These are phyloP conservation scores for Pseudopithomyces maydicus DNA, from an alignment of 2,329 filamentous ascomycete species.

Conservation along the genomic window DNA sequence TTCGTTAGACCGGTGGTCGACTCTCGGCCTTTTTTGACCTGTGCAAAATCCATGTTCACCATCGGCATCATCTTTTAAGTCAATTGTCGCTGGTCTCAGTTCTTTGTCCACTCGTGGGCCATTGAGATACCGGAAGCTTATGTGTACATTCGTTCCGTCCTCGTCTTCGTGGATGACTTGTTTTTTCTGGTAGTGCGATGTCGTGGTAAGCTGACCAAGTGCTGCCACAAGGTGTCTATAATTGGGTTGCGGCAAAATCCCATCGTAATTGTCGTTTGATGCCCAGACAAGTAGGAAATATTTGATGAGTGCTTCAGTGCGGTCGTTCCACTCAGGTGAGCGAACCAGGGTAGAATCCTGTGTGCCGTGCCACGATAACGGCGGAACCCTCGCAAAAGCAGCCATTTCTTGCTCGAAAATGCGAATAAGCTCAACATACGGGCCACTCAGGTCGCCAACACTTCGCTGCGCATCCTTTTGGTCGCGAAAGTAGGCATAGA, in stretches of 20 bases:
- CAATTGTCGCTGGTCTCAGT: background rate
- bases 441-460: background rate
- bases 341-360: background rate
- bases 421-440: background rate
- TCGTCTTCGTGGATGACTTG: conserved; percentile 1
- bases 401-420: background rate
- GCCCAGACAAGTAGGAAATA: conserved; percentile 9
- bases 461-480: background rate
- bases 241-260: conserved; percentile 2
- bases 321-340: background rate
- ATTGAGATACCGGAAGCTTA: background rate
- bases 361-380: conserved; percentile 9
- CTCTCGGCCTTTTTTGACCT: background rate
- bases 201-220: background rate
- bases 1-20: background rate
- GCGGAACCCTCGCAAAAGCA: background rate
- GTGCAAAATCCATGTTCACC: background rate
- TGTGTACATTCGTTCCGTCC: background rate
- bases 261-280: background rate
- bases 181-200: background rate
- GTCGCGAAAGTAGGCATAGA: background rate
- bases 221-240: background rate
- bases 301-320: conserved; percentile 7
- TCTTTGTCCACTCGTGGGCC: background rate
- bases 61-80: background rate